Base-by-base conservation (phyloP, 768 basidiomycete genomes). In the Suillus discolor region DNA sequence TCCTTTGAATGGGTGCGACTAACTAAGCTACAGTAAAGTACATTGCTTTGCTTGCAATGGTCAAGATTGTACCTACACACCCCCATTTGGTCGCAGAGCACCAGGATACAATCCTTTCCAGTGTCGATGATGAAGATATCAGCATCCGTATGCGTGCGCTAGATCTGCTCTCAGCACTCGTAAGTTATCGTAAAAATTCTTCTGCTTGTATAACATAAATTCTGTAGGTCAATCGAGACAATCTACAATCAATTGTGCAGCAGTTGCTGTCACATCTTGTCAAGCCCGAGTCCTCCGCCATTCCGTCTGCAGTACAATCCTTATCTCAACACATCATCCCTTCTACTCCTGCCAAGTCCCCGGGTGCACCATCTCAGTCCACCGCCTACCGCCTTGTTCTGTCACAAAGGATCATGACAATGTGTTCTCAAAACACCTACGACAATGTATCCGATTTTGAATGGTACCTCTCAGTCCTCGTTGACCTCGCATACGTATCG, bases 91-190 rank as follows among this genome's bases (percentile, higher is more conserved):
- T 99, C 15, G 91, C 92, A 9, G 90, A 94, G 72, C 93, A 99
- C 76, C 94, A 97, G 72, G 91, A 94, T 66, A 93, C 90, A 51
- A 96, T 99, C 57, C 82, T 99, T 54, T 80, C 90, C 1, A 97
- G 94, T 70, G 85, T 98, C 61, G 91, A 93, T 70, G 97, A 99
- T 71, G 87, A 91, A 66, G 97, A 99, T 75, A 89, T 98, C 63
- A 96, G 94, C 66, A 98, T 99, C 65, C 88, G 97, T 18, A 93
- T 98, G 91, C 85, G 97, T 64, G 96, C 97, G 1, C 85, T 99
- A 31, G 97, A 99, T 72, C 84, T 99, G 5, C 86, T 98, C 34
- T 92, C 94, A 28, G 93, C 93, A 6, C 97, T 99, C 91, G 97
- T 95, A 73, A 70, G 82, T 71, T 54, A 7, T 38, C 51, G 25